A percentile compares a stretch with the other conserved stretches of the same genome.
phyloP scores from a whole-genome alignment of 2,329 filamentous ascomycete genomes.

The Ilyonectria mors-panacis region DNA sequence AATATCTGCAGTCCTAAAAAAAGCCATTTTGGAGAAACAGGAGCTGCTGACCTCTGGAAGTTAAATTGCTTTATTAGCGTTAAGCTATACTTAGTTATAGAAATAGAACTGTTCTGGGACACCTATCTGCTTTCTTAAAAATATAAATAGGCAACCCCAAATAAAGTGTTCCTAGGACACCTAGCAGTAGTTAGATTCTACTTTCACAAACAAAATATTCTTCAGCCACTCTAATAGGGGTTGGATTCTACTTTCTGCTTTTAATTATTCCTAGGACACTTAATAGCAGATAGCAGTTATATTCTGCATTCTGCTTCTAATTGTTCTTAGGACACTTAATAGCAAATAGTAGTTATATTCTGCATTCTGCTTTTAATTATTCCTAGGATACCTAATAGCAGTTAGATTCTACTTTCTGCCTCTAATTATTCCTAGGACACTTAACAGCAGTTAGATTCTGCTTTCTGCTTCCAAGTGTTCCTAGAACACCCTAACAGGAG shows the following conservation, averaged over 20 bases:
- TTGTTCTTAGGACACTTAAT: too few species aligned
- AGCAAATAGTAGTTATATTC: too few species aligned
- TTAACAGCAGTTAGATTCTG: neutral
- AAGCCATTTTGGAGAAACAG: slow-evolving; percentile 1
- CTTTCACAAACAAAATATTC: neutral
- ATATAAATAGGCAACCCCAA: neutral
- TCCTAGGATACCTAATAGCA: neutral
- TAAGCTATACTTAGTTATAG: neutral
- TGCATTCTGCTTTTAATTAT: too few species aligned
- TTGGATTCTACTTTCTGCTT: slow-evolving; percentile 1
- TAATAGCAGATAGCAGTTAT: too few species aligned
- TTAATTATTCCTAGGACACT: too few species aligned
- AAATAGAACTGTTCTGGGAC: slow-evolving; percentile 4
- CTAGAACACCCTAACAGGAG: neutral
- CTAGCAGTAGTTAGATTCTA: neutral
- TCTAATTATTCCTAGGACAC: neutral
- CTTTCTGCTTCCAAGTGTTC: slow-evolving; percentile 1
- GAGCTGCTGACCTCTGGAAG: neutral
- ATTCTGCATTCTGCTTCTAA: too few species aligned
- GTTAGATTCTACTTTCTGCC: neutral
- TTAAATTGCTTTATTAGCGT: slow-evolving; percentile 5
- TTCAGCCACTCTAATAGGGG: neutral
- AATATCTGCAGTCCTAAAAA: slow-evolving; percentile 1
- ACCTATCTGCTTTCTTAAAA: slow-evolving; percentile 2
- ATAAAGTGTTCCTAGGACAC: neutral